Evolutionary conservation across 2,329 filamentous ascomycete species (phyloP), one percentile per base, ranked within the genome.

Genomic region (Nothopassalora personata): DNA sequence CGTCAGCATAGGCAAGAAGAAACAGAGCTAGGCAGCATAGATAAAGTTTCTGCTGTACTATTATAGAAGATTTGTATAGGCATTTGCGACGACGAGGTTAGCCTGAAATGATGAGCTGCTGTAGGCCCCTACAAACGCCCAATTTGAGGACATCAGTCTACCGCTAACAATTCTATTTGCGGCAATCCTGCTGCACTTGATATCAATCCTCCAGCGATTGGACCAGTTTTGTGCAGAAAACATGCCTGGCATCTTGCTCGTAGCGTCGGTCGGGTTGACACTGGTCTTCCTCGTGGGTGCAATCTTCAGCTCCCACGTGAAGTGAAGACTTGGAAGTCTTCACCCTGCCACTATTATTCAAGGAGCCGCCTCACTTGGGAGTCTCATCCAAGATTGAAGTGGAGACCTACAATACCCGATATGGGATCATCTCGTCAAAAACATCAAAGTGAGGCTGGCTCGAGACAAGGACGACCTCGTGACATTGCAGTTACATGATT

Each of bases 1-100:
- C 72, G 83, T 92, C 49, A 91, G 89, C 72, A 95, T 97, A 75
- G 86, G 72, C 54, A 70, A 66, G 64, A 73, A 73, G 66, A 58
- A 64, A 53, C 62, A 66, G 59, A 53, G 58, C n/a, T 34, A 63
- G 56, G 57, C 51, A 45, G 47, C 50, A 53, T 56, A 59, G 53
- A 54, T 53, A 33, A 53, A 51, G 33, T 52, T 51, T 31, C 49
- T 51, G 49, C 30, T 51, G 49, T 58, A 58, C 49, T 58, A 58
- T 45, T 53, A 56, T 56, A 58, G 55, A 60, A 23, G 50, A 57
- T 34, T 2, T 34, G 49, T 51, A 51, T 51, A 51, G 18, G 49
- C 28, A 51, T 51, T 34, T 34, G 34, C 10, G 28, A 34, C 49
- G 19, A 18, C 34, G 15, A 5, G 15, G 5, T 36, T 36, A 9